Percentiles rank a stretch among this genome's conserved stretches.
These are phyloP conservation scores for Zymoseptoria passerinii DNA, from an alignment of 2,329 filamentous ascomycete species.

Conservation along the genomic window DNA sequence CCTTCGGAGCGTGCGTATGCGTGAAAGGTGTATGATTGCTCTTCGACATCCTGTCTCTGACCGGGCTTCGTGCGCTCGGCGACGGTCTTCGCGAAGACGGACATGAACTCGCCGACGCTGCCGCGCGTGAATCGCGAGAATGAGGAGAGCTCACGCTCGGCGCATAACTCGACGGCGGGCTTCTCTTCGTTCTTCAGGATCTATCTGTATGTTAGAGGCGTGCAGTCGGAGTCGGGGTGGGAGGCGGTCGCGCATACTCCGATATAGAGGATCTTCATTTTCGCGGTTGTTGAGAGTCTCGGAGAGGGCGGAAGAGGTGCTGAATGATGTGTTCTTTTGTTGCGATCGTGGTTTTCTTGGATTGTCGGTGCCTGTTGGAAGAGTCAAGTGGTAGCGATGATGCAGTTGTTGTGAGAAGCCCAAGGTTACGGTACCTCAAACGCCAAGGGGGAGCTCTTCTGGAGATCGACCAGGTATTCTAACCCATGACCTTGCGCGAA, in stretches of 20 bases:
- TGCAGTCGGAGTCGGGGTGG: slow-evolving; percentile 9
- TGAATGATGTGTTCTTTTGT: not conserved
- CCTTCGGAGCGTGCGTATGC: slow-evolving; percentile 40
- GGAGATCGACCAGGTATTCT: not conserved
- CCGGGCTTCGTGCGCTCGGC: slow-evolving; percentile 77
- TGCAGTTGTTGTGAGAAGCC: not conserved
- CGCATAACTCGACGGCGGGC: slow-evolving; percentile 67
- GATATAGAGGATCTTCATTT: slow-evolving; percentile 82
- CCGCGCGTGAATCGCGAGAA: slow-evolving; percentile 71
- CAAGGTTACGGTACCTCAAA: not conserved
- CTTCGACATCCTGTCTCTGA: slow-evolving; percentile 63
- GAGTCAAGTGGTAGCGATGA: not conserved
- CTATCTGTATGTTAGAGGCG: slow-evolving; percentile 37
- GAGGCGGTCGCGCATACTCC: slow-evolving; percentile 51
- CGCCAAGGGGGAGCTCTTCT: not conserved
- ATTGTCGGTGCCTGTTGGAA: slow-evolving; percentile 4
- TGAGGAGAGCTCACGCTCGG: slow-evolving; percentile 67
- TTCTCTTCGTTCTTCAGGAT: slow-evolving; percentile 72
- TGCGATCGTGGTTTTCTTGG: not conserved
- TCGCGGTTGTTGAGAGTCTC: slow-evolving; percentile 29
- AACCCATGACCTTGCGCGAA: not conserved
- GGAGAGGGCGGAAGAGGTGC: slow-evolving; percentile 2
- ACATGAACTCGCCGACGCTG: slow-evolving; percentile 64
- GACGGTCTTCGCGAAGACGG: slow-evolving; percentile 75
- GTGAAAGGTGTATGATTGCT: slow-evolving; percentile 63